Evolutionary conservation across 2,329 filamentous ascomycete species (phyloP), one percentile per base, ranked within the genome.

Genomic region (Aspergillus sp.): DNA sequence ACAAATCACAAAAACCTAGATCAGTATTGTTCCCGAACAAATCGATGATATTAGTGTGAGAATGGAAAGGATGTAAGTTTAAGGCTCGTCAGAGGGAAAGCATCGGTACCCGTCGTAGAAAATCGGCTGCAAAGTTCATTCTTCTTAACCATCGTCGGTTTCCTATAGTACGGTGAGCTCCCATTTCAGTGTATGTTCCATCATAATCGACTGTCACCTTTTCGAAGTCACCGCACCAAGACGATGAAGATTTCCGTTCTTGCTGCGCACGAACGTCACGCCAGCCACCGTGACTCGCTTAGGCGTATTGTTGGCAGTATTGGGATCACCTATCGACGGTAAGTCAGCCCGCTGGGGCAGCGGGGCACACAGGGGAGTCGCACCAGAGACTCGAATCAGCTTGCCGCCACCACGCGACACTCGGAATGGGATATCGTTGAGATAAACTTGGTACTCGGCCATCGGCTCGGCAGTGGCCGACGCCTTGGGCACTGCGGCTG

Each of bases 191-290:
- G 6, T 4, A 10, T 4, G 57, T 58, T 56, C 53, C 32, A 57
- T 58, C 24, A 54, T 52, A 7, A 22, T 60, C 51, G 55, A 60
- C 65, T 86, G 65, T 61, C 61, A 94, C 90, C 86, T 88, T 75
- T 91, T 89, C 63, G 87, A 87, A 73, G 88, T 87, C 60, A 94
- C 84, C 57, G 92, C 82, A 63, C 90, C 87, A 69, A 90, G 84
- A 57, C 91, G 89, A 70, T 93, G 89, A 26, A 96, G 84, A 67
- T 96, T 96, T 62, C 92, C 92, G 67, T 89, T 90, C 74, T 94
- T 96, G 75, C 91, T 96, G 65, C 92, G 86, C 69, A 91, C 84
- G 72, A 96, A 96, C 64, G 85, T 87, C 68, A 96, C 90, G 47
- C 91, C 91, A 55, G 89, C 90, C 61, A 96, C 80, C 6, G 81